Evolutionary conservation across 495 filamentous ascomycete species (phyloP), one percentile per base, ranked within the genome.

Genomic region (Lineolata rhizophorae): DNA sequence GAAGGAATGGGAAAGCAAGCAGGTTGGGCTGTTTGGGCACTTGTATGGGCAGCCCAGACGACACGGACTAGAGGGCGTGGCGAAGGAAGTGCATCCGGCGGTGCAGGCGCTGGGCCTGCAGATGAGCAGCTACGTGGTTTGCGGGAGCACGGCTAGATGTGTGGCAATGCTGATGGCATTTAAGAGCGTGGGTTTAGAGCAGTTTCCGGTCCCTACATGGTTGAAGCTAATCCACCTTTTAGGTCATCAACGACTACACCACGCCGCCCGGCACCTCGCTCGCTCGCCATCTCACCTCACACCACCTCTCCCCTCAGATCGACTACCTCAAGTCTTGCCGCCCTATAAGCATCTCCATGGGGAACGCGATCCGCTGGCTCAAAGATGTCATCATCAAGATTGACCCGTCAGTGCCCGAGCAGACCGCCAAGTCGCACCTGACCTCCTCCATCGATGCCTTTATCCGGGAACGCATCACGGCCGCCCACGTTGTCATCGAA

Each of bases 331-430:
- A 75, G 27, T 81, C 82, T 35, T 93, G 82, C 46, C 74, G 87
- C 4, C 82, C 87, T 8, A 76, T 95, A 52, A 84, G 77, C 31
- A 80, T 87, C 49, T 76, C 76, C 26, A 85, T 92, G 70, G 84
- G 90, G 35, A 95, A 94, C 52, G 81, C 82, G 13, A 93, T 97
- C 49, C 68, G 90, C 22, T 81, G 82, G 56, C 62, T 97, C 13
- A 97, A 97, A 56, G 62, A 87, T 18, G 65, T 74, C 45, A 83
- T 97, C 51, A 69, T 76, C 32, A 74, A 71, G 29, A 69, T 93
- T 37, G 82, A 92, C 46, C 79, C 83, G 8, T 70, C 76, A 36
- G 65, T 69, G 4, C 67, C 78, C 10, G 83, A 97, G 40, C 49
- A 64, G 3, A 61, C 70, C 12, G 81, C 85, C 4, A 94, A 92